A percentile compares a stretch with the other conserved stretches of the same genome.
Conservation (phyloP, 305 asterid genomes). For the Andrographis paniculata region DNA sequence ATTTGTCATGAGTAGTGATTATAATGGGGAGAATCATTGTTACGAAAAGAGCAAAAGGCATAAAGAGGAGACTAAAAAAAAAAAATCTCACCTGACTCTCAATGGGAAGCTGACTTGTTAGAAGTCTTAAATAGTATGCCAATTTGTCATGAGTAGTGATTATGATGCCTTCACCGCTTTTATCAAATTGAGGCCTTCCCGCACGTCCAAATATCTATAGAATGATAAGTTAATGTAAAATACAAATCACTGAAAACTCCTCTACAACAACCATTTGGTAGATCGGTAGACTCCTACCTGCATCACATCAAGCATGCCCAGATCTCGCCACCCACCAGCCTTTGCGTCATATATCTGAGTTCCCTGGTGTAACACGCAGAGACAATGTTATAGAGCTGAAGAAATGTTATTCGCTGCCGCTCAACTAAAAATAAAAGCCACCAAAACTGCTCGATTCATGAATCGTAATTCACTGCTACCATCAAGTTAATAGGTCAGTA, state of each 20-base stretch:
- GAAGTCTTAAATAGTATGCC: constrained; percentile 81
- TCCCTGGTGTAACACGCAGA: constrained; percentile 53
- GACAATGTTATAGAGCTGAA: constrained; percentile 18
- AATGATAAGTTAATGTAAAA: constrained; percentile 23
- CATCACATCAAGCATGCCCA: constrained; percentile 99
- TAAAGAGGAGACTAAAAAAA: constrained; percentile 9
- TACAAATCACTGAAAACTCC: constrained; percentile 15
- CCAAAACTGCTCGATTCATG: constrained; percentile 11
- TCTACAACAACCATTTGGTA: constrained; percentile 10
- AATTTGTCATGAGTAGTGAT: constrained; percentile 82
- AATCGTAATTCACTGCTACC: constrained; percentile 13
- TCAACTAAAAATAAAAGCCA: constrained; percentile 9
- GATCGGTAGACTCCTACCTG: constrained; percentile 46
- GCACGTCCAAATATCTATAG: constrained; percentile 97
- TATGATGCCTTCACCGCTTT: constrained; percentile 99
- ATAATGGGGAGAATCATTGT: constrained; percentile 4
- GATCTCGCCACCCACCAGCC: constrained; percentile 99
- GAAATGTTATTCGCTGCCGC: not conserved
- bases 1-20: too few species aligned
- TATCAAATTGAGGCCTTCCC: constrained; percentile 98
- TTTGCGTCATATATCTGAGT: constrained; percentile 97
- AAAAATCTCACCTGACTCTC: constrained; percentile 80
- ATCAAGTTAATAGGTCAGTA: too few species aligned
- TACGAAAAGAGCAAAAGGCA: constrained; percentile 6
- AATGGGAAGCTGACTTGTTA: constrained; percentile 96